phyloP scores from a whole-genome alignment of 257 asterid genomes.

The Rhazya stricta region DNA sequence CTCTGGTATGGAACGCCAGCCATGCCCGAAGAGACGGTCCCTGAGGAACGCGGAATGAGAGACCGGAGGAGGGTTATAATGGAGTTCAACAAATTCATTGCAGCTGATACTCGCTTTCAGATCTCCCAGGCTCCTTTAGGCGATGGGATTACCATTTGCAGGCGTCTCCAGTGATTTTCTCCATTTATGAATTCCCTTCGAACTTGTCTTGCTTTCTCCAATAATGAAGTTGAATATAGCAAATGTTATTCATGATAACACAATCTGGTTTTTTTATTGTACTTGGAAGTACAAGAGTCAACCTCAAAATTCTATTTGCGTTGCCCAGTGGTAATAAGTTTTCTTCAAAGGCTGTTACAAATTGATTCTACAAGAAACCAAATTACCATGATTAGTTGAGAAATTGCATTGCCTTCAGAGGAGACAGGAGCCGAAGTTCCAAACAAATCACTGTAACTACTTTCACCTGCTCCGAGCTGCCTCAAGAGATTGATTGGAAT shows the following conservation, averaged over 20 bases:
- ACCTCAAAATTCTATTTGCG: too few species aligned
- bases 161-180: slow-evolving; percentile 10
- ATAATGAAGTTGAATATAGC: background rate
- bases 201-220: too few species aligned
- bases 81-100: slow-evolving; percentile 27
- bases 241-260: too few species aligned
- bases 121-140: slow-evolving; percentile 27
- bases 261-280: too few species aligned
- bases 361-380: too few species aligned
- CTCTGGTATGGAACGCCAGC: slow-evolving; percentile 50
- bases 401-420: too few species aligned
- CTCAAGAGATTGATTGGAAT: background rate
- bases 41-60: background rate
- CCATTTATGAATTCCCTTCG: too few species aligned
- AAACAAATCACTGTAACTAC: too few species aligned
- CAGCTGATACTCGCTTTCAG: slow-evolving; percentile 22
- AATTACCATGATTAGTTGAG: too few species aligned
- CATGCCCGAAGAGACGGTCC: slow-evolving; percentile 24
- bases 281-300: too few species aligned
- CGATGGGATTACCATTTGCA: slow-evolving; percentile 35
- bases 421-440: background rate
- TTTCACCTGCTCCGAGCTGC: background rate
- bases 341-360: too few species aligned
- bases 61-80: background rate
- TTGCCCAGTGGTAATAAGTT: too few species aligned